These are phyloP conservation scores for Kwoniella shandongensis DNA, from an alignment of 768 basidiomycete species.

Conservation along the genomic window DNA sequence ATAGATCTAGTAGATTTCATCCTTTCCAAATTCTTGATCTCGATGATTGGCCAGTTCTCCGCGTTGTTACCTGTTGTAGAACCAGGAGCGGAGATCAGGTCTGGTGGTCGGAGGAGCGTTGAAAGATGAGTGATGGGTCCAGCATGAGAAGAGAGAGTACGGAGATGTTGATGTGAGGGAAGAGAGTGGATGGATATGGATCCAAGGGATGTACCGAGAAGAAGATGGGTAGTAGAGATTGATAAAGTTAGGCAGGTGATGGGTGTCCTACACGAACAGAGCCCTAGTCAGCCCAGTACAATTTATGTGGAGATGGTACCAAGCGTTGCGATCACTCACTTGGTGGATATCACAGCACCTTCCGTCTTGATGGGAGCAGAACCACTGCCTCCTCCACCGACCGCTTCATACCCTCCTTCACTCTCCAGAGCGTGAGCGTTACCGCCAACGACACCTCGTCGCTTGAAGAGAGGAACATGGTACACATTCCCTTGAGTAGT, in stretches of 20 bases:
- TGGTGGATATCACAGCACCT: conserved; percentile 60
- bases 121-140: conserved; percentile 68
- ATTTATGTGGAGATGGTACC: background rate
- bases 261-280: conserved; percentile 61
- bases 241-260: conserved; percentile 76
- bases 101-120: conserved; percentile 80
- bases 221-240: conserved; percentile 69
- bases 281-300: background rate
- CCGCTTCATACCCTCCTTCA: conserved; percentile 25
- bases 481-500: conserved; percentile 73
- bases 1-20: conserved; percentile 48
- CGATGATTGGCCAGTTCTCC: conserved; percentile 49
- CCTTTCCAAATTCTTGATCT: conserved; percentile 50
- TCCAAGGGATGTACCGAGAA: conserved; percentile 77
- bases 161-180: conserved; percentile 83
- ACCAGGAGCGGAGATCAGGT: conserved; percentile 60
- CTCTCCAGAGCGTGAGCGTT: background rate
- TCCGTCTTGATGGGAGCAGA: conserved; percentile 36
- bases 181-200: conserved; percentile 79
- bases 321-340: conserved; percentile 56
- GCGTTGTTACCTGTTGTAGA: conserved; percentile 8
- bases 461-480: conserved; percentile 73
- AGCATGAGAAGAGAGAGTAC: conserved; percentile 62
- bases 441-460: conserved; percentile 33
- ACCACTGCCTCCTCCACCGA: conserved; percentile 44